Percentiles rank a stretch among this genome's conserved stretches.
These are phyloP conservation scores for Chalaropsis ovoidea DNA, from an alignment of 2,329 filamentous ascomycete species.

Conservation along the genomic window DNA sequence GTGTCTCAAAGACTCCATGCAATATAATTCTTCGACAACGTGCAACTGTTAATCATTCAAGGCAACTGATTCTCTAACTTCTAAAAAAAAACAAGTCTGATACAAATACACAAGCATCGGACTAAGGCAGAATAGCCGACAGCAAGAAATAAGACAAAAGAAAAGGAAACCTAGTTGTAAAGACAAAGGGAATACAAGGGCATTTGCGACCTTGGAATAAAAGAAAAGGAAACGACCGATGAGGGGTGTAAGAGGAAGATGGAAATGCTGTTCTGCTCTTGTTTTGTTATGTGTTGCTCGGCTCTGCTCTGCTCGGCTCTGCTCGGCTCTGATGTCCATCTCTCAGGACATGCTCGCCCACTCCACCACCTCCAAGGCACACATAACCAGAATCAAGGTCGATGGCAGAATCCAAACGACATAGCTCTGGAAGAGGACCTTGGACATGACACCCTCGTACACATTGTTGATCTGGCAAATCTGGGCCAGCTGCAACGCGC, in stretches of 20 bases:
- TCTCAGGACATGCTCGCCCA: conserved; percentile 51
- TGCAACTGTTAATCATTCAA: not conserved
- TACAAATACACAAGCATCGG: not conserved
- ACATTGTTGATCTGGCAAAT: conserved; percentile 98
- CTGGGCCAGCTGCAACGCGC: conserved; percentile 86
- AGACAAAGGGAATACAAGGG: not conserved
- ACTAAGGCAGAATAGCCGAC: not conserved
- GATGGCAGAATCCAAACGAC: conserved; percentile 93
- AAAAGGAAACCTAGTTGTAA: not conserved
- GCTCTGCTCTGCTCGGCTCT: not conserved
- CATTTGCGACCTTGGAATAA: not conserved
- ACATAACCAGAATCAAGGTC: conserved; percentile 80
- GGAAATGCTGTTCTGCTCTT: not conserved
- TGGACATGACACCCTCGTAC: conserved; percentile 89
- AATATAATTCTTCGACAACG: not conserved
- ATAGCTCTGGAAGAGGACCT: conserved; percentile 79
- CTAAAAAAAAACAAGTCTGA: conserved; percentile 14
- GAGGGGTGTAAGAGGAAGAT: not conserved
- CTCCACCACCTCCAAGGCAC: conserved; percentile 82
- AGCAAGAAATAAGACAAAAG: not conserved
- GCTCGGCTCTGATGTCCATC: not conserved
- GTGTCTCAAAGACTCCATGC: not conserved
- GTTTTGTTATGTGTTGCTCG: not conserved
- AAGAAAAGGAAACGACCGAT: not conserved
- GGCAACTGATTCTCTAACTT: conserved; percentile 6